Evolutionary conservation across 1,284 basidiomycete species (phyloP).

Genomic region (Puccinia hordei): DNA sequence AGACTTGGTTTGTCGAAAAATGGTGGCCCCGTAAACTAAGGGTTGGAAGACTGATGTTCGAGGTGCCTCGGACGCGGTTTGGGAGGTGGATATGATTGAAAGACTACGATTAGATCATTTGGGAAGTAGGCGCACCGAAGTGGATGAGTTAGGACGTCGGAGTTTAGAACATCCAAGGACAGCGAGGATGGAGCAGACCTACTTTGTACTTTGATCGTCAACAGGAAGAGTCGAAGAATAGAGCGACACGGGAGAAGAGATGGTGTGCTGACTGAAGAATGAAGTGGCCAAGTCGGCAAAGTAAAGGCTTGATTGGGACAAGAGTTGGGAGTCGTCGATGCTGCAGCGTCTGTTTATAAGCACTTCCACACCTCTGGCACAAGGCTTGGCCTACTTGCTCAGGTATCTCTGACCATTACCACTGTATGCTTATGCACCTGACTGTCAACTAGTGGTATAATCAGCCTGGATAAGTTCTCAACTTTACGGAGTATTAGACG

Average conservation of each 20-base stretch:
- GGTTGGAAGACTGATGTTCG: background rate
- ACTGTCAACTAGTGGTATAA: background rate
- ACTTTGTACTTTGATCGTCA: no score
- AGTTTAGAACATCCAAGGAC: no score
- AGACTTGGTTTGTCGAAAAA: background rate
- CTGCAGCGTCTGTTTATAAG: no score
- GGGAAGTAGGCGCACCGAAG: background rate
- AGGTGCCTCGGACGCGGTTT: background rate
- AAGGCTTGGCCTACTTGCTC: background rate
- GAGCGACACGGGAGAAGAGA: no score
- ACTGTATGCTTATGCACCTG: conserved; percentile 5
- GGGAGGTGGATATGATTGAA: background rate
- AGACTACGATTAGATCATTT: background rate
- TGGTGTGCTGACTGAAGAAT: no score
- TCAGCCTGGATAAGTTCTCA: background rate
- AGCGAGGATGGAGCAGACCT: no score
- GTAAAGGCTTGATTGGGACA: no score
- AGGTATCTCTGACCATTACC: background rate
- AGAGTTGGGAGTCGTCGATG: no score
- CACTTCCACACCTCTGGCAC: background rate
- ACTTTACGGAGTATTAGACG: background rate
- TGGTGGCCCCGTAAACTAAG: background rate
- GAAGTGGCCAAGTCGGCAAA: no score
- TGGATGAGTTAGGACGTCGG: no score
- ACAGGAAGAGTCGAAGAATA: no score